Evolutionary conservation across 352 stramenopile species (phyloP).

Genomic region (Phytophthora nicotianae): DNA sequence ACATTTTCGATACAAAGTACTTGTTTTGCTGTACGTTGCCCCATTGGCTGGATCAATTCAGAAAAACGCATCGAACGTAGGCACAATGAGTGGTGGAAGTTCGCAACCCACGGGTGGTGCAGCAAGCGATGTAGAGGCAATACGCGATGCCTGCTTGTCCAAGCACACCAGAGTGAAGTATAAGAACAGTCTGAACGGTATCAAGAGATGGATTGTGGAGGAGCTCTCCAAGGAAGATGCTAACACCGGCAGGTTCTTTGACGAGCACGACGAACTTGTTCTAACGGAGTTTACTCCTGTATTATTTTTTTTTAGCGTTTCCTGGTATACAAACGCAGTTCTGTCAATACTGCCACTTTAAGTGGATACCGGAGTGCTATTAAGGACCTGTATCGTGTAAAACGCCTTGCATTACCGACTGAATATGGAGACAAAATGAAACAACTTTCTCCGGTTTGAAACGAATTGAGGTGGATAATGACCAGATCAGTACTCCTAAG

Average conservation of each 20-base stretch:
- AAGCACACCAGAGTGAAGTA: background rate
- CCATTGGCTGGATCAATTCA: no score
- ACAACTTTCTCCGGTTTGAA: background rate
- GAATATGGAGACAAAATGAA: background rate
- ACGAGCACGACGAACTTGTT: background rate
- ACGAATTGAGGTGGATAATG: background rate
- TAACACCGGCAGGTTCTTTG: background rate
- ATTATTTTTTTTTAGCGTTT: background rate
- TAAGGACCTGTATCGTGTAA: background rate
- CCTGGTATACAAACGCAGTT: background rate
- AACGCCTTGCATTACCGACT: background rate
- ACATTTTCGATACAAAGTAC: no score
- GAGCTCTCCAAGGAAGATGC: background rate
- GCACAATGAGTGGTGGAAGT: background rate
- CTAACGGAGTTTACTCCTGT: background rate
- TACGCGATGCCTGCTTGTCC: background rate
- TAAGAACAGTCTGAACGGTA: background rate
- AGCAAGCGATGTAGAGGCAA: background rate
- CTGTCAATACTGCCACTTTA: background rate
- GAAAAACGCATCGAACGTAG: no score
- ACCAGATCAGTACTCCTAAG: background rate
- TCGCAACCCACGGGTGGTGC: background rate
- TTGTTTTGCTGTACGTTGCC: no score
- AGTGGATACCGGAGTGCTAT: background rate
- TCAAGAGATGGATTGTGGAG: background rate